Base-by-base conservation (phyloP, 805 yeast species). In the Yarrowia bubula region DNA sequence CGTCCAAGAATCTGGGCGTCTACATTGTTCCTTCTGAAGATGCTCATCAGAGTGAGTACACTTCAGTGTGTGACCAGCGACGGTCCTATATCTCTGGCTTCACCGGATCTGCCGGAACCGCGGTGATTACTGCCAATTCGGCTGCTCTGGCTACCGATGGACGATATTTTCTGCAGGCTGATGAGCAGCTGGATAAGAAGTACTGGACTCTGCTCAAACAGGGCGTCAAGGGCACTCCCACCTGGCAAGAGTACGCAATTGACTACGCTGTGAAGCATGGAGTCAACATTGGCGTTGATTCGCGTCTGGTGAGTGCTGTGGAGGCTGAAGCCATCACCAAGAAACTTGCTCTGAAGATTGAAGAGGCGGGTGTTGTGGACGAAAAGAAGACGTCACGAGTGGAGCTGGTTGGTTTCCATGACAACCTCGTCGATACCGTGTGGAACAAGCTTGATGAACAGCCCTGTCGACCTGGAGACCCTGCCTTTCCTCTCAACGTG, bases 91-190 rank as follows among this genome's bases (percentile, higher is more conserved):
- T 93, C 32, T 83, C 92, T 7, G 98, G 80, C 0, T 93, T 93
- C 77, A 88, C 93, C 11, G 99, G 98, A 0, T 86, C 93, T 57
- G 96, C 98, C 1, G 99, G 98, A 28, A 79, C 90, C 22, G 98
- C 97, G 0, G 82, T 95, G n/a, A 81, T 93, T 17, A 86, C 96
- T 4, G 73, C 79, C 48, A 80, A 80, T 64, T 83, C 84, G 53
- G 96, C 97, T 13, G 89, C 88, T 0, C 77, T 95, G 60, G 86
- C 96, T 8, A 95, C 99, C 0, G 99, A 95, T 76, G 98, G 98
- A 1, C 81, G 99, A 69, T 95, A 95, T 77, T 95, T 91, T 75
- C 79, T 90, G 66, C 99, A 95, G 77, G 98, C 98, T 0, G 84
- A 83, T 22, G 84, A 87, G 66, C 95, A 95, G 76, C 78, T 95